phyloP scores from a whole-genome alignment of 495 filamentous ascomycete species.

The Penicillium soppii region DNA sequence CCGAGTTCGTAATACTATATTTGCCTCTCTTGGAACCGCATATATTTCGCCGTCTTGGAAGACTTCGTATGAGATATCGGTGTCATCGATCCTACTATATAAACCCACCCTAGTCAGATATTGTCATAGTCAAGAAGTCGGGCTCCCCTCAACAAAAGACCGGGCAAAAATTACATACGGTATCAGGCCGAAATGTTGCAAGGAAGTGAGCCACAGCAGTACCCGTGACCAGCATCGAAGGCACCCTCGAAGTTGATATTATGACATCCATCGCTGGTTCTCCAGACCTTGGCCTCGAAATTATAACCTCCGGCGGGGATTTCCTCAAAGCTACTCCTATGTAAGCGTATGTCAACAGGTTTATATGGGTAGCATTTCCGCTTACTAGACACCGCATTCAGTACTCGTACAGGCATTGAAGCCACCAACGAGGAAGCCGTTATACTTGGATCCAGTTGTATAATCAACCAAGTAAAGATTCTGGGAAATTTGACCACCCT shows the following conservation, averaged over 20 bases:
- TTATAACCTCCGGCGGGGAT: not conserved
- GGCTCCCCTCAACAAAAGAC: no score
- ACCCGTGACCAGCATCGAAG: not conserved
- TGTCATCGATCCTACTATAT: no score
- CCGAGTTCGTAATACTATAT: no score
- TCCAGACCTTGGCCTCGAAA: not conserved
- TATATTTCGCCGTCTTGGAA: no score
- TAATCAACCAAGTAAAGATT: not conserved
- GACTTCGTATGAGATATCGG: no score
- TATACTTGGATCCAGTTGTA: not conserved
- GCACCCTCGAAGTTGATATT: not conserved
- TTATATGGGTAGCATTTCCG: no score
- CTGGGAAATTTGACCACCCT: not conserved
- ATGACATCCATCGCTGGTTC: not conserved
- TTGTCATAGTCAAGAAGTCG: no score
- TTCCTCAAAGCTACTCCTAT: not conserved
- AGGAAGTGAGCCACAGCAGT: not conserved
- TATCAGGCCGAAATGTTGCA: not conserved
- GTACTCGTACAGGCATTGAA: not conserved
- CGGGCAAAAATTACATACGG: not conserved
- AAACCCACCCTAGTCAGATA: no score
- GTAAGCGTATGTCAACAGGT: not conserved
- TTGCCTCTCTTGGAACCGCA: no score
- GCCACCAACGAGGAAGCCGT: not conserved
- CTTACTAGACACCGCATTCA: not conserved